Base-by-base conservation (phyloP, 78 protist genomes). In the Chrysochromulina tobinii region DNA sequence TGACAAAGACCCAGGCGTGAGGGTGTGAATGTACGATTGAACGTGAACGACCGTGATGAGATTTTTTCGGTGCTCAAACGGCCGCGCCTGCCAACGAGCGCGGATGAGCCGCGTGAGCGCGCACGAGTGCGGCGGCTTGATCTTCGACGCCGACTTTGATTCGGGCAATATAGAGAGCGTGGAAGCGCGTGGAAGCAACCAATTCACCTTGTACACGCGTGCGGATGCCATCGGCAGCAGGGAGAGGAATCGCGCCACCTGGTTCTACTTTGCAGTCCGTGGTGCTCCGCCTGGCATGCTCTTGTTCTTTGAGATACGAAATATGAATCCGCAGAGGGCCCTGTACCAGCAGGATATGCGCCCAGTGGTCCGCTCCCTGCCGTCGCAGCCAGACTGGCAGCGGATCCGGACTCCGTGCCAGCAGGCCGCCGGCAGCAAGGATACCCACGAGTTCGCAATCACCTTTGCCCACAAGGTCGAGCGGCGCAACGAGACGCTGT, bases 331-430 rank as follows among this genome's bases (percentile, higher is more conserved):
- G 21, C 92, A 89, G 87, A 18, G 69, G 2, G 57, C 57, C 48
- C 61, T 89, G 55, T 89, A 75, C 92, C 72, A 89, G 68, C 87
- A 38, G 38, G 64, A 59, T 12, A 75, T 89, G 92, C 73, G 75
- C 69, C 92, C 92, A 0, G 84, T 69, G 12, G 4, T 6, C 53
- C 88, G 88, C 61, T 1, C 68, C 21, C 69, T 81, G 67, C 88
- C 88, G 38, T 81, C 88, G 67, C 66, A 20, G 48, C 88, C 88
- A 4, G 8, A 54, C 54, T 81, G 88, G 88, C 27, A 53, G 21
- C 5, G 88, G 51, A 1, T 81, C 67, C 88, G 6, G 2, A 1
- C 18, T 51, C 68, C 88, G 38, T 50, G 8, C 2, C 38, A n/a
- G n/a, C 18, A 9, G 38, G 38, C 38, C 38, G 5, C 55, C 27